Evolutionary conservation across 2,329 filamentous ascomycete species (phyloP).

Genomic region (Lecanicillium sp.): DNA sequence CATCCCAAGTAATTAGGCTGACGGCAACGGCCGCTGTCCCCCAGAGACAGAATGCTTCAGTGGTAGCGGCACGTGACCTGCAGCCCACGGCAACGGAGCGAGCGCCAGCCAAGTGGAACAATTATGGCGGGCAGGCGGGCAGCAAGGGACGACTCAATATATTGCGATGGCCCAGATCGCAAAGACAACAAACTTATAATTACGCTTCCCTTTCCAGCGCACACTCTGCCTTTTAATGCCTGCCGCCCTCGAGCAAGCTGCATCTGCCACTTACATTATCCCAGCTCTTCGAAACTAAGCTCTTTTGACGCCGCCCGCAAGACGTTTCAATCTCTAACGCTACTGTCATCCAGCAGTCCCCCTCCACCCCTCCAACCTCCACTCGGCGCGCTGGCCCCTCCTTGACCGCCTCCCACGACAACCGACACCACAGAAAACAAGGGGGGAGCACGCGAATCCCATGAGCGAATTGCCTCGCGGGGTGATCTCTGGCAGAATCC

Average conservation of each 20-base stretch:
- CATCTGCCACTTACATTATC: neutral
- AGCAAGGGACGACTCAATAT: too few relatives aligned
- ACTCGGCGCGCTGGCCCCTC: constrained; percentile 9
- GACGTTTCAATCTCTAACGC: constrained; percentile 2
- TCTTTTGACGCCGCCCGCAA: neutral
- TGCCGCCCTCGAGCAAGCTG: too few relatives aligned
- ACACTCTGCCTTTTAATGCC: too few relatives aligned
- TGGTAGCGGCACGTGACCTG: constrained; percentile 9
- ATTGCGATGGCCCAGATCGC: too few relatives aligned
- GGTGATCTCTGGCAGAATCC: constrained; percentile 7
- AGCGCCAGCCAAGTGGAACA: constrained; percentile 4
- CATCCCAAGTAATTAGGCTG: too few relatives aligned
- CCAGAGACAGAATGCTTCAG: too few relatives aligned
- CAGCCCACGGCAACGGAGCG: constrained; percentile 11
- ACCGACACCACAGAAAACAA: neutral
- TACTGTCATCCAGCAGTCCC: neutral
- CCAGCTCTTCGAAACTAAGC: neutral
- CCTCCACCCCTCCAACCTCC: constrained; percentile 6
- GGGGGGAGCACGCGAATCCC: neutral
- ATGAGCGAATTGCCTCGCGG: constrained; percentile 9
- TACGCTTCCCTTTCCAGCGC: too few relatives aligned
- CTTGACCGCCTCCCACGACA: constrained; percentile 12
- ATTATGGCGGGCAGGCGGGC: neutral
- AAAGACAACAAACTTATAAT: too few relatives aligned
- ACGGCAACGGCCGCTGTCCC: too few relatives aligned